A percentile compares a stretch with the other conserved stretches of the same genome.
Conservation (phyloP, 768 basidiomycete genomes). For the Podaxis pistillaris region DNA sequence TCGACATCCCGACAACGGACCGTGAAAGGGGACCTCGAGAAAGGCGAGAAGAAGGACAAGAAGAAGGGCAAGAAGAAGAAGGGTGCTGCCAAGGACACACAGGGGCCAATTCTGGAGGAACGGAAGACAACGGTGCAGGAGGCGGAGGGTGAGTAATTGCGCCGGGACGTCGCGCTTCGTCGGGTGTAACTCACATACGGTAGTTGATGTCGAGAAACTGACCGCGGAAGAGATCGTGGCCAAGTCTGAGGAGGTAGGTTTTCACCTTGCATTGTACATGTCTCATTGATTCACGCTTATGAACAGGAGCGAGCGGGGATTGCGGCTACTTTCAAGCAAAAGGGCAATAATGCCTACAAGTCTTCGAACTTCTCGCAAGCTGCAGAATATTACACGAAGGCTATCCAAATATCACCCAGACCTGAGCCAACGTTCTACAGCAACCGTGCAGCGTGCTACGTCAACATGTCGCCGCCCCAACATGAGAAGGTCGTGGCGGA, state of each 20-base stretch:
- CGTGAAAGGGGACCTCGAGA: constrained; percentile 38
- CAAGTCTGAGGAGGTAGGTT: constrained; percentile 56
- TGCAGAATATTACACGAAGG: constrained; percentile 67
- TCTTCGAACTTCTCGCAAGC: constrained; percentile 58
- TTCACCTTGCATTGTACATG: neutral
- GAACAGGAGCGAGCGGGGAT: constrained; percentile 60
- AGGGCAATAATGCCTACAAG: constrained; percentile 72
- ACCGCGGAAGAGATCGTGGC: constrained; percentile 54
- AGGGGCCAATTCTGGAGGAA: constrained; percentile 84
- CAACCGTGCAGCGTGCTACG: constrained; percentile 96
- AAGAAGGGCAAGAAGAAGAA: constrained; percentile 59
- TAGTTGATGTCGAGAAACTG: constrained; percentile 39
- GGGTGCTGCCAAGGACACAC: constrained; percentile 49
- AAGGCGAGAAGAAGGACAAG: constrained; percentile 41
- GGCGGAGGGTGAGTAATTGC: constrained; percentile 25
- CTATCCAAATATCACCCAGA: constrained; percentile 71
- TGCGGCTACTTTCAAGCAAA: constrained; percentile 65
- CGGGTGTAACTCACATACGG: constrained; percentile 15
- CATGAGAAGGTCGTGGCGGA: constrained; percentile 81
- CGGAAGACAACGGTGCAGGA: constrained; percentile 40
- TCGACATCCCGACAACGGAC: constrained; percentile 46
- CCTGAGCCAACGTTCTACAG: constrained; percentile 93
- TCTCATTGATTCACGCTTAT: constrained; percentile 5
- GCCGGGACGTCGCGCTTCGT: neutral
- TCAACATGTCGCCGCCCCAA: constrained; percentile 86